These are phyloP conservation scores for Aspergillus saccharolyticus DNA, from an alignment of 495 filamentous ascomycete genomes.

Conservation along the genomic window DNA sequence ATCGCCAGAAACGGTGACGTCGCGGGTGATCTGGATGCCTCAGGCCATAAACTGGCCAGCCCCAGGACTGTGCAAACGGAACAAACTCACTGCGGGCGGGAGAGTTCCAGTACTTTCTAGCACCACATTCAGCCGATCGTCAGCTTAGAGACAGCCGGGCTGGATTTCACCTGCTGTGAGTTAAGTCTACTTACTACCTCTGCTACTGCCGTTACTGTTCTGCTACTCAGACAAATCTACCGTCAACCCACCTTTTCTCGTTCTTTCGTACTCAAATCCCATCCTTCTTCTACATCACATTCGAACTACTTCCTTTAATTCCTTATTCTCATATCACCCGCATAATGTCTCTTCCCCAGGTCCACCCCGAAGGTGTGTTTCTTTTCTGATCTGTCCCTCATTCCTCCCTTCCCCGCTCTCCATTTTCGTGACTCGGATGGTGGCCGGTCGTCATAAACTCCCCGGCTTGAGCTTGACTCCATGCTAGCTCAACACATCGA, in stretches of 20 bases:
- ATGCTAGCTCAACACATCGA: background rate
- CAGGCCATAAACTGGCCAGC: background rate
- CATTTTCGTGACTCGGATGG: constrained; percentile 5
- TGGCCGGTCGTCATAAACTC: constrained; percentile 8
- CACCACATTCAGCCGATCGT: constrained; percentile 17
- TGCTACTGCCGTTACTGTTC: constrained; percentile 1
- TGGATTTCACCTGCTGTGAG: background rate
- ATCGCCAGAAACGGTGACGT: background rate
- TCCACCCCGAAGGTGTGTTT: constrained; percentile 40
- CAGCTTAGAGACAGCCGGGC: constrained; percentile 15
- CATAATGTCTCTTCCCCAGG: constrained; percentile 30
- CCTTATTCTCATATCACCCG: background rate
- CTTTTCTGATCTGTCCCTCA: constrained; percentile 20
- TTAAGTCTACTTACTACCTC: no score
- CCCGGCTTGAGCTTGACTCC: background rate
- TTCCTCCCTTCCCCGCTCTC: constrained; percentile 33
- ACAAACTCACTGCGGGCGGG: constrained; percentile 25
- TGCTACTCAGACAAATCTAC: constrained; percentile 11
- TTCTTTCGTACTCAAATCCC: constrained; percentile 15
- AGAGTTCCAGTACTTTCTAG: constrained; percentile 42
- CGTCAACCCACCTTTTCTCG: constrained; percentile 9
- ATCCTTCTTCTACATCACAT: constrained; percentile 9
- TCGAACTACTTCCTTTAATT: constrained; percentile 10
- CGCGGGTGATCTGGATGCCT: background rate
- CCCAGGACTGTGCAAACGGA: constrained; percentile 23